phyloP scores from a whole-genome alignment of 306 rosid species.

The Cicer pinnatifidum region DNA sequence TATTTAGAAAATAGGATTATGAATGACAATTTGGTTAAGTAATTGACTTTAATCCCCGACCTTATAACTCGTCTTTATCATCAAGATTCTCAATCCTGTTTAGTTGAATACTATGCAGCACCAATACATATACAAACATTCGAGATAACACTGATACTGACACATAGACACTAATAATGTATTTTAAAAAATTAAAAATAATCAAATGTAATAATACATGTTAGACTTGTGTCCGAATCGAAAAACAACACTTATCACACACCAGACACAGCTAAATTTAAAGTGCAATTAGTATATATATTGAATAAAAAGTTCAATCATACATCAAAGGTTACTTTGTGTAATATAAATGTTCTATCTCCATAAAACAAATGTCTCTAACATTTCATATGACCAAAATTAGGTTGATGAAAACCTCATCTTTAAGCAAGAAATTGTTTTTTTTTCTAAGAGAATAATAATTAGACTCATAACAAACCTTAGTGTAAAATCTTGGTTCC shows the following conservation, averaged over 20 bases:
- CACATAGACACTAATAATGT: too few relatives aligned
- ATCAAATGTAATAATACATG: too few relatives aligned
- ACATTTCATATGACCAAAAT: constrained; percentile 1
- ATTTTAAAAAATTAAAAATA: too few relatives aligned
- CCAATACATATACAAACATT: too few relatives aligned
- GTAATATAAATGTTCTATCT: background rate
- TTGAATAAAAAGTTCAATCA: background rate
- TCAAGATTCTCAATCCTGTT: background rate
- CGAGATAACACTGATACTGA: too few relatives aligned
- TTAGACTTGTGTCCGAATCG: too few relatives aligned
- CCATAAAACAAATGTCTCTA: background rate
- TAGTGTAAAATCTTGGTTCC: constrained; percentile 90
- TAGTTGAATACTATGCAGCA: too few relatives aligned
- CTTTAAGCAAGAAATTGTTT: background rate
- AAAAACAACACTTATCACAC: too few relatives aligned
- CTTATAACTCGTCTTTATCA: background rate
- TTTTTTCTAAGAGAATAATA: background rate
- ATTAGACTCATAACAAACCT: constrained; percentile 53
- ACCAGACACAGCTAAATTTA: too few relatives aligned
- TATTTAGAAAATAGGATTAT: constrained; percentile 18
- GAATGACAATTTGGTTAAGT: background rate
- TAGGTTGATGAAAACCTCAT: background rate
- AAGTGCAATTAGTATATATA: too few relatives aligned
- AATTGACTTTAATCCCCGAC: background rate
- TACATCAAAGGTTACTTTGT: background rate